phyloP scores from a whole-genome alignment of 139 green algal genomes.

The Volvox reticuliferus region DNA sequence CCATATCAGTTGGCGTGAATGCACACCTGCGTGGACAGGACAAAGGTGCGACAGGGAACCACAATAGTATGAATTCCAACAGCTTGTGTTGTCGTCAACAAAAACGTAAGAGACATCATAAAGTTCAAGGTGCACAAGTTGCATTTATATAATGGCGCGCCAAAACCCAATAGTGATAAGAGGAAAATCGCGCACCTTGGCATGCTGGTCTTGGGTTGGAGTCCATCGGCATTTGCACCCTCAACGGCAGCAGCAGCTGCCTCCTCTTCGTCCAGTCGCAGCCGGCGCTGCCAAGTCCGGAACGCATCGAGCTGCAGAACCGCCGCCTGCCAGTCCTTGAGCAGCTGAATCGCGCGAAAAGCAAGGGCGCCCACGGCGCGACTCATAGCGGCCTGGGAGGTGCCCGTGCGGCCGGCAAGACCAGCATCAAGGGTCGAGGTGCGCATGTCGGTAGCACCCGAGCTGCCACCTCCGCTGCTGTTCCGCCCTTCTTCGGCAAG shows the following conservation, averaged over 20 bases:
- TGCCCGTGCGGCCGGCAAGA: neutral
- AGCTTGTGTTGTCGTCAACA: no score
- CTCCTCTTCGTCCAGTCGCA: neutral
- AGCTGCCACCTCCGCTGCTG: neutral
- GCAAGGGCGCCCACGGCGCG: neutral
- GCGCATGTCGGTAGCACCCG: neutral
- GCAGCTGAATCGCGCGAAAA: neutral
- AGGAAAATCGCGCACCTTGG: neutral
- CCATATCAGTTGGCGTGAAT: neutral
- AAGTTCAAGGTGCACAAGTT: neutral
- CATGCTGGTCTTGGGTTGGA: neutral
- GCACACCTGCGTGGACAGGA: neutral
- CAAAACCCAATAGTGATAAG: neutral
- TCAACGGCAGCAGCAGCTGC: neutral
- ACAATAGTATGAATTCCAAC: no score
- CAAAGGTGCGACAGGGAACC: neutral
- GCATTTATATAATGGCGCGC: neutral
- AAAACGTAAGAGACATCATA: no score
- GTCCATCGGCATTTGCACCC: neutral
- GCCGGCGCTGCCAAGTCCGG: conserved; percentile 11
- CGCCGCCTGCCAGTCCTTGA: conserved; percentile 36
- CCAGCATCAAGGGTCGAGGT: neutral
- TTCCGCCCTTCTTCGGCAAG: neutral
- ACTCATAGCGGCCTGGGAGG: neutral
- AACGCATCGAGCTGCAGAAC: conserved; percentile 1